Base-by-base conservation (phyloP, 31 red algal genomes). In the Asparagopsis taxiformis region DNA sequence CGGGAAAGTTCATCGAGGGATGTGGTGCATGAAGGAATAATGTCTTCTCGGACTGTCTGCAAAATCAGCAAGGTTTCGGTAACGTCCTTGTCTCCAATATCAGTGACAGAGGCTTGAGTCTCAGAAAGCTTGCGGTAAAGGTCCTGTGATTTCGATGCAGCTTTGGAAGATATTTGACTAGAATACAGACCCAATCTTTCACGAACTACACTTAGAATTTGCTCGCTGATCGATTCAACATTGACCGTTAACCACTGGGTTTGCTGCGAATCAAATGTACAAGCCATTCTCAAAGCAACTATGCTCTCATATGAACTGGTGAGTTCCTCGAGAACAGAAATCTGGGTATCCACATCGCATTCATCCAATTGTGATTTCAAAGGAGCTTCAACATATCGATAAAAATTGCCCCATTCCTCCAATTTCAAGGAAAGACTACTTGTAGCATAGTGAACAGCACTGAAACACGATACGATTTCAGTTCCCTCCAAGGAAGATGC, bases 11-110 rank as follows among this genome's bases (percentile, higher is more conserved):
- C 41, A 2, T 60, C 20, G 3, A 79, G 30, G 1, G 55, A 35
- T 1, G 52, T 31, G 23, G 24, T 46, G n/a, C 34, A 53, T 33
- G 7, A 21, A 37, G 85, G 85, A 4, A 89, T 19, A 57, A 65
- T 48, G 6, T 73, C 57, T 38, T 89, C 75, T 48, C 64, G 73
- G 39, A 89, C 31, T 16, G 43, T 69, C 13, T 89, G 85, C 19
- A 89, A 49, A n/a, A 36, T 37, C 6, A 74, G 43, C 16, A 89
- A 46, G 19, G 34, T 65, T 32, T 65, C 60, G 31, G 62, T 58
- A 4, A 39, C 59, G 26, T 66, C 59, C 29, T 16, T 26, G 56
- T 49, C 31, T 11, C 39, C 9, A 20, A 58, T 21, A 19, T 70
- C 48, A 17, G 48, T 51, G 20, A 87, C 46, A 33, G 58, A 31